Conservation (phyloP, 768 basidiomycete genomes). For the Flagelloscypha sp. region DNA sequence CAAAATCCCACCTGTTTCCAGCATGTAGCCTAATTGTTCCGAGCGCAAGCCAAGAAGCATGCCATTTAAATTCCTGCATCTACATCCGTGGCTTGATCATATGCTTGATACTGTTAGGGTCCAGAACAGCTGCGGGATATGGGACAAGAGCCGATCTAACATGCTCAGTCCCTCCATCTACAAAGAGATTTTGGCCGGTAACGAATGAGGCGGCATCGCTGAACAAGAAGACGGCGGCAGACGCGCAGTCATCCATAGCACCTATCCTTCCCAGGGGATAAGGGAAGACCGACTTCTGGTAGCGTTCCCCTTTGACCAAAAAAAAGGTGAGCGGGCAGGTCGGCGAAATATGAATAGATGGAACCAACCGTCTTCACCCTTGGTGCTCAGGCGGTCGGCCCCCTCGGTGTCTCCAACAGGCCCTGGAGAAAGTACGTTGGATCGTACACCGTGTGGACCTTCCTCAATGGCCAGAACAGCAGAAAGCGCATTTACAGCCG, state of each 20-base stretch:
- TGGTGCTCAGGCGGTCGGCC: conserved; percentile 42
- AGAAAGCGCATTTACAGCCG: conserved; percentile 85
- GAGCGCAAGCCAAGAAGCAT: no score
- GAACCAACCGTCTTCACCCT: background rate
- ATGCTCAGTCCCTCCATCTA: conserved; percentile 61
- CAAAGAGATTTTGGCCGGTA: conserved; percentile 65
- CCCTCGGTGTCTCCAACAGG: conserved; percentile 78
- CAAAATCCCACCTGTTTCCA: no score
- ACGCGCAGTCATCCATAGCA: conserved; percentile 55
- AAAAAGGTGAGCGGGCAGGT: rapidly evolving
- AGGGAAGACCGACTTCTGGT: conserved; percentile 14
- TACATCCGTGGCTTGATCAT: conserved; percentile 42
- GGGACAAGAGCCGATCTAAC: conserved; percentile 40
- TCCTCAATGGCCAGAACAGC: conserved; percentile 86
- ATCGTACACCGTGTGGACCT: conserved; percentile 89
- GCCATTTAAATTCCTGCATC: no score
- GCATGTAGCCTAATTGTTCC: no score
- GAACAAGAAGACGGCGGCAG: conserved; percentile 72
- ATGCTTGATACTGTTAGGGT: conserved; percentile 42
- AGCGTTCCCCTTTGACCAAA: conserved; percentile 17
- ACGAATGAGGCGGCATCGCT: conserved; percentile 72
- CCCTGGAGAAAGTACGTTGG: conserved; percentile 80
- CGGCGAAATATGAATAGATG: no score
- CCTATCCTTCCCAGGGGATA: conserved; percentile 47
- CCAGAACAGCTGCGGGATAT: conserved; percentile 56